Evolutionary conservation across 1,284 basidiomycete genomes (phyloP).

Genomic region (Mycena sp.): DNA sequence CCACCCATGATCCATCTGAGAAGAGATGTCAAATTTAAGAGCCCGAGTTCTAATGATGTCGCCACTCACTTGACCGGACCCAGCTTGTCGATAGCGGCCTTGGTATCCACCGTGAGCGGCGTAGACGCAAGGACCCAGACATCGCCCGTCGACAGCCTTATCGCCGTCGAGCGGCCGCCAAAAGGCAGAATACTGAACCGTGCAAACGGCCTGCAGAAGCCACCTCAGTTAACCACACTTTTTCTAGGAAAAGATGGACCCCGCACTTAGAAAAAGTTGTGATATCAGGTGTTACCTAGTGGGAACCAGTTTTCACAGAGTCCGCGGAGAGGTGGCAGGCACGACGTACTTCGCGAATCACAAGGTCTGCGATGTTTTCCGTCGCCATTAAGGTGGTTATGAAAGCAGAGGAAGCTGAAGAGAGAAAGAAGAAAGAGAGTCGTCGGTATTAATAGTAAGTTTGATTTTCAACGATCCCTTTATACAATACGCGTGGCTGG

Average conservation of each 20-base stretch:
- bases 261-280: conserved; percentile 27
- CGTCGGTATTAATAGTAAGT: too few species aligned
- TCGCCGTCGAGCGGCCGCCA: conserved; percentile 86
- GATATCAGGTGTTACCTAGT: conserved; percentile 22
- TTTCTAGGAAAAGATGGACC: neutral
- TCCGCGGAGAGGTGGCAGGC: neutral
- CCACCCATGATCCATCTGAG: conserved; percentile 72
- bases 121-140: conserved; percentile 92
- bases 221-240: too few species aligned
- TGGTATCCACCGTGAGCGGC: conserved; percentile 79
- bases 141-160: conserved; percentile 74
- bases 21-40: neutral
- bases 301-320: neutral
- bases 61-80: conserved; percentile 77
- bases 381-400: too few species aligned
- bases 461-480: too few species aligned
- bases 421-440: too few species aligned
- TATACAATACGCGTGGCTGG: too few species aligned
- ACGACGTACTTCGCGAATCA: conserved; percentile 24
- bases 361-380: conserved; percentile 19
- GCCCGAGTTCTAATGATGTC: neutral
- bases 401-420: too few species aligned
- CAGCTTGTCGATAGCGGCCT: conserved; percentile 72
- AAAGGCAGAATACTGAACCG: conserved; percentile 73
- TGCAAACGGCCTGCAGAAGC: conserved; percentile 73